Evolutionary conservation across 306 rosid genomes (phyloP).

Genomic region (Prinsepia uniflora): DNA sequence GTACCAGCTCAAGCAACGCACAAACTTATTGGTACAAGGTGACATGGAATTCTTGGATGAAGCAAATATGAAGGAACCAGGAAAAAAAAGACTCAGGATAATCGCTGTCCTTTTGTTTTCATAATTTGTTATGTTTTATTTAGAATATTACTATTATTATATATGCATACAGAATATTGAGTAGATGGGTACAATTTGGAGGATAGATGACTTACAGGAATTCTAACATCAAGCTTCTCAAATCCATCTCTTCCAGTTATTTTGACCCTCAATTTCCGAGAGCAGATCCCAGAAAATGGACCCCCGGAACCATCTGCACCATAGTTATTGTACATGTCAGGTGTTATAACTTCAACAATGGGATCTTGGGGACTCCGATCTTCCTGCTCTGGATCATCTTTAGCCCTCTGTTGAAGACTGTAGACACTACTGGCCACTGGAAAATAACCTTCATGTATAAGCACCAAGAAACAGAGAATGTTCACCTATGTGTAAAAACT

Average conservation of each 20-base stretch:
- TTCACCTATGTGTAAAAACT: conserved; percentile 12
- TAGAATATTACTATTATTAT: no score
- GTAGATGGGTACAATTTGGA: background rate
- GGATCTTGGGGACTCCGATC: conserved; percentile 64
- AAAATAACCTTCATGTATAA: conserved; percentile 53
- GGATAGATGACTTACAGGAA: conserved; percentile 69
- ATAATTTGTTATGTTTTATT: no score
- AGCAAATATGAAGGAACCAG: no score
- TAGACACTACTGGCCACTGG: conserved; percentile 67
- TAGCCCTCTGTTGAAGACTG: conserved; percentile 56
- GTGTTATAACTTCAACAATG: conserved; percentile 84
- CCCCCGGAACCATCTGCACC: conserved; percentile 65
- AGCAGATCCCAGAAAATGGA: conserved; percentile 78
- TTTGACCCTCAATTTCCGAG: conserved; percentile 77
- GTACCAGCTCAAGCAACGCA: no score
- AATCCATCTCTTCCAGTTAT: conserved; percentile 87
- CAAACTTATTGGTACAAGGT: no score
- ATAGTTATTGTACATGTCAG: conserved; percentile 75
- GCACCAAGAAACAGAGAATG: conserved; percentile 27
- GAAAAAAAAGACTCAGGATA: no score
- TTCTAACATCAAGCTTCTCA: conserved; percentile 79
- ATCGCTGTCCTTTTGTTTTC: no score
- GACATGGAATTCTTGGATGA: no score
- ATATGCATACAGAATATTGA: no score
- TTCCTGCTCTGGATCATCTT: conserved; percentile 61